Evolutionary conservation across 768 basidiomycete genomes (phyloP).

Genomic region (Boletellus emodensis): DNA sequence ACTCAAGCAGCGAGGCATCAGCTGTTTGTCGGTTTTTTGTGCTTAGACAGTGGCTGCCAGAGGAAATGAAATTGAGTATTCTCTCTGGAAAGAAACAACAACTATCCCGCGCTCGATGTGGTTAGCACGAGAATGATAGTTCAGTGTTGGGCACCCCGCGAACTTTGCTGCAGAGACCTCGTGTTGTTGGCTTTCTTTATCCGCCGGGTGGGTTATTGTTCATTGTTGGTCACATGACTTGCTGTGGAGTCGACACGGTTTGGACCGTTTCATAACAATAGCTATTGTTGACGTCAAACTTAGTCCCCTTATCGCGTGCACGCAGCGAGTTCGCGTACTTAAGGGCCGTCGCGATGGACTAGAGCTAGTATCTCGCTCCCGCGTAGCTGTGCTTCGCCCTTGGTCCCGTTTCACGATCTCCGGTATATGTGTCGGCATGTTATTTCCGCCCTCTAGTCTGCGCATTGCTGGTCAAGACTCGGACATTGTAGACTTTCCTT

Average conservation of each 20-base stretch:
- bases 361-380: conserved; percentile 1
- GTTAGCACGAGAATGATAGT: conserved; percentile 7
- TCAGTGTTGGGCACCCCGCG: not conserved
- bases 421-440: conserved; percentile 16
- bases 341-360: conserved; percentile 15
- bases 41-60: not conserved
- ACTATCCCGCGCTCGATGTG: not conserved
- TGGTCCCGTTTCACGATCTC: conserved; percentile 10
- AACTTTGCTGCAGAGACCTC: conserved; percentile 17
- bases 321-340: conserved; percentile 7
- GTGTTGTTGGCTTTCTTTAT: not conserved
- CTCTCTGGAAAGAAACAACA: conserved; percentile 13
- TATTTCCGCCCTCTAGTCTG: conserved; percentile 14
- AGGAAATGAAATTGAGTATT: not conserved
- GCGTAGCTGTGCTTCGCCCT: conserved; percentile 30
- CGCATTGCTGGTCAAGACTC: conserved; percentile 30
- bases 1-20: not conserved
- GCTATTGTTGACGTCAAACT: conserved; percentile 23
- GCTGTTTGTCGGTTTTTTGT: not conserved
- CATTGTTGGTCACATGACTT: conserved; percentile 23
- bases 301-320: conserved; percentile 8
- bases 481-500: conserved; percentile 9
- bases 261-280: conserved; percentile 18
- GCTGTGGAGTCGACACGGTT: not conserved
- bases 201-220: conserved; percentile 24